Percentiles rank a stretch among this genome's conserved stretches.
Conservation (phyloP, 176 grass and related monocot species). For the Triticum urartu region DNA sequence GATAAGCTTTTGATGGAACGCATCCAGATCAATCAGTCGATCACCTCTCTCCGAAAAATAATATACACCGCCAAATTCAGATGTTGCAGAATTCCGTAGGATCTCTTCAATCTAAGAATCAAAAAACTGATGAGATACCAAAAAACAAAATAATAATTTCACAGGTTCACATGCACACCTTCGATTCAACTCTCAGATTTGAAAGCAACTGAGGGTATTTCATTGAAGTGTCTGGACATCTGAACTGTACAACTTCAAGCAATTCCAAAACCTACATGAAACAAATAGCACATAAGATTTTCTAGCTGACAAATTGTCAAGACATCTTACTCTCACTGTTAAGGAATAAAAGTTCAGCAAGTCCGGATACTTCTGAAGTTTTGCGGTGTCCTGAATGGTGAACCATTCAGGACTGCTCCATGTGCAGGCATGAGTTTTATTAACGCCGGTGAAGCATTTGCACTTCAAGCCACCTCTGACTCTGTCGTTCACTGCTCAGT, state of each 20-base stretch:
- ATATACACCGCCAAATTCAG: slow-evolving; percentile 83
- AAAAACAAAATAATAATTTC: neutral
- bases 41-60: slow-evolving; percentile 95
- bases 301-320: neutral
- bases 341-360: neutral
- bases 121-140: slow-evolving; percentile 23
- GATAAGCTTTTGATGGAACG: slow-evolving; percentile 78
- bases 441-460: neutral
- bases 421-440: neutral
- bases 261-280: slow-evolving; percentile 76
- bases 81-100: slow-evolving; percentile 61
- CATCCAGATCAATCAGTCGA: slow-evolving; percentile 79
- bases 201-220: slow-evolving; percentile 71
- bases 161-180: slow-evolving; percentile 32
- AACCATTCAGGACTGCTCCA: no score
- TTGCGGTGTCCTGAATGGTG: neutral
- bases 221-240: slow-evolving; percentile 63
- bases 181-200: slow-evolving; percentile 55
- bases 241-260: slow-evolving; percentile 85
- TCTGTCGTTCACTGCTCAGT: neutral
- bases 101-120: slow-evolving; percentile 69
- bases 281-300: slow-evolving; percentile 1
- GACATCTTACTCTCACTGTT: neutral
- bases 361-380: neutral
- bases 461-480: neutral